Evolutionary conservation across 2,329 filamentous ascomycete species (phyloP).

Genomic region (Penicillium sp.): DNA sequence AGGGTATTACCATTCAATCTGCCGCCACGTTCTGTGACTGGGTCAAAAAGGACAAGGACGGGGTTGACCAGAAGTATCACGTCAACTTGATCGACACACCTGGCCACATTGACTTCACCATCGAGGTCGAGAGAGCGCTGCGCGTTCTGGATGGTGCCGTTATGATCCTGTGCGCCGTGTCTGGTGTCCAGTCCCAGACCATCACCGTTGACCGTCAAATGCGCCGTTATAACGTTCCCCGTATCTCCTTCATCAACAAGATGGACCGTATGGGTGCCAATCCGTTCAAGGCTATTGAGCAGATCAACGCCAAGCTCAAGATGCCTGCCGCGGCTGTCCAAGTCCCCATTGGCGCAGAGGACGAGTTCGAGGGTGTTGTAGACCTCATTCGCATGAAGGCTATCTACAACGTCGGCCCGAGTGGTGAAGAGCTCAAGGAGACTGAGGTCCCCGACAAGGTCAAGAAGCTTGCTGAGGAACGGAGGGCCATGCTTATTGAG

Average conservation of each 20-base stretch:
- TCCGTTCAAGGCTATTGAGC: conserved; percentile 93
- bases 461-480: conserved; percentile 69
- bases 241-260: conserved; percentile 97
- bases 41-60: conserved; percentile 71
- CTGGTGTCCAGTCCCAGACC: conserved; percentile 94
- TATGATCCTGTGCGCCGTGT: conserved; percentile 97
- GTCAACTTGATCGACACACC: conserved; percentile 98
- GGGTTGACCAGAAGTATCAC: conserved; percentile 85
- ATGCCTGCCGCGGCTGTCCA: conserved; percentile 89
- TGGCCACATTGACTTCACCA: conserved; percentile 98
- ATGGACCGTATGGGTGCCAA: conserved; percentile 99
- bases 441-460: conserved; percentile 78
- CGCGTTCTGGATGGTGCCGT: conserved; percentile 93
- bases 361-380: conserved; percentile 86
- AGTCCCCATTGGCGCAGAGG: conserved; percentile 87
- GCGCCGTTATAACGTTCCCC: conserved; percentile 94
- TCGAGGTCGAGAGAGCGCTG: conserved; percentile 93
- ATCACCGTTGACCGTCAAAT: conserved; percentile 98
- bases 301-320: conserved; percentile 95
- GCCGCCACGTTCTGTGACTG: conserved; percentile 97
- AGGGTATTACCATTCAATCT: conserved; percentile 98
- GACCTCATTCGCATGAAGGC: conserved; percentile 89
- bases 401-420: conserved; percentile 82
- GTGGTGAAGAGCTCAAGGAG: conserved; percentile 70
- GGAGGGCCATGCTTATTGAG: conserved; percentile 80